Conservation (phyloP, 75 land plant genomes). For the Selaginella tamariscina region DNA sequence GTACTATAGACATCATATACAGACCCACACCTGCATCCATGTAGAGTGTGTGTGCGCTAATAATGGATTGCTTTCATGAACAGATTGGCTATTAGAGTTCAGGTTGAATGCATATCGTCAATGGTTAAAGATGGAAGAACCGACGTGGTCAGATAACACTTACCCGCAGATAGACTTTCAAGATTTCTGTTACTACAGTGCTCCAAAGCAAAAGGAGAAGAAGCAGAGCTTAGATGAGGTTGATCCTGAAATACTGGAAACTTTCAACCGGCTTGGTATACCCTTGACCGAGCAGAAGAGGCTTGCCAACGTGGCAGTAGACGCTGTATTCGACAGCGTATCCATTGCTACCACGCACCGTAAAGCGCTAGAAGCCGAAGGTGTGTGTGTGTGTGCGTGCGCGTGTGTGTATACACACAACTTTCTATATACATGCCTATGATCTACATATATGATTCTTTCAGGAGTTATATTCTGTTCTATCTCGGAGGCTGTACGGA, state of each 20-base stretch:
- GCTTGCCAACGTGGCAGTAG: constrained; percentile 92
- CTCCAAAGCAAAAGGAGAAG: constrained; percentile 72
- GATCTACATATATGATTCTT: too few relatives aligned
- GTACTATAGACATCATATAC: too few relatives aligned
- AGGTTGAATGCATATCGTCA: constrained; percentile 60
- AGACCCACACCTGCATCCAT: too few relatives aligned
- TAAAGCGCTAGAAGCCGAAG: constrained; percentile 57
- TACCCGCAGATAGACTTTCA: constrained; percentile 77
- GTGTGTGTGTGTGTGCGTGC: too few relatives aligned
- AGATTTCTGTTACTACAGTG: constrained; percentile 71
- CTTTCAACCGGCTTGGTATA: constrained; percentile 65
- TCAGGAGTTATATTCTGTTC: constrained; percentile 99
- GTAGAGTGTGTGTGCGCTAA: too few relatives aligned
- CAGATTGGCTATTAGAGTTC: constrained; percentile 89
- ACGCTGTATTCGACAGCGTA: constrained; percentile 90
- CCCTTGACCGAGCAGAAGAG: constrained; percentile 89
- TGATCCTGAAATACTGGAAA: constrained; percentile 71
- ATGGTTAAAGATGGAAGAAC: constrained; percentile 74
- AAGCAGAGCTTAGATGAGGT: constrained; percentile 90
- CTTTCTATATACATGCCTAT: too few relatives aligned
- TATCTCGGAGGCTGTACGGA: constrained; percentile 82
- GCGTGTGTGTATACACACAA: too few relatives aligned
- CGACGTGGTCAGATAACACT: constrained; percentile 76
- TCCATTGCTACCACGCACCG: constrained; percentile 99
- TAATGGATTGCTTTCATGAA: too few relatives aligned